Conservation (phyloP, 1,284 basidiomycete species). For the Boletus subluridellus region DNA sequence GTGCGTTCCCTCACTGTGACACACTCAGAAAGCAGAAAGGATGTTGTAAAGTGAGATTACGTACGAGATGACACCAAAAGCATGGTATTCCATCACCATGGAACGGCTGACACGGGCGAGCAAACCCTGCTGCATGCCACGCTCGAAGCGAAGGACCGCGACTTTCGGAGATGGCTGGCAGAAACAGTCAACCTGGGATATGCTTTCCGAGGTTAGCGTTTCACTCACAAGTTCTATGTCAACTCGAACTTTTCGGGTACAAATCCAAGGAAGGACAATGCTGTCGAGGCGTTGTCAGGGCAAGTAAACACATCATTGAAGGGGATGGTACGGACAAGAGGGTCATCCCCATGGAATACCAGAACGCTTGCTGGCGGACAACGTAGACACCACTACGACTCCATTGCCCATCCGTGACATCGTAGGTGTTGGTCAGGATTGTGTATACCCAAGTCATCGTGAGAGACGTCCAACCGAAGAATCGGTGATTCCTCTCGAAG, state of each 20-base stretch:
- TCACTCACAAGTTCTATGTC: conserved; percentile 67
- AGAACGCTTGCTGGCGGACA: conserved; percentile 67
- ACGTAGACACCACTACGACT: conserved; percentile 51
- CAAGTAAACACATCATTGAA: neutral
- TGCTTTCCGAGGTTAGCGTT: neutral
- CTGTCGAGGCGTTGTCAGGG: conserved; percentile 36
- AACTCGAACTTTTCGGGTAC: conserved; percentile 66
- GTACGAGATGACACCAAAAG: conserved; percentile 58
- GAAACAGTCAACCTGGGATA: conserved; percentile 5
- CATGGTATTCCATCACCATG: conserved; percentile 60
- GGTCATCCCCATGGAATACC: conserved; percentile 71
- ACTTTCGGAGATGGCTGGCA: conserved; percentile 58
- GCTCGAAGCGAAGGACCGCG: conserved; percentile 55
- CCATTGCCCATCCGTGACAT: conserved; percentile 52
- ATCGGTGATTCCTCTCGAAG: conserved; percentile 73
- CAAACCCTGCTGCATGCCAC: conserved; percentile 63
- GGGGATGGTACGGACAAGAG: conserved; percentile 50
- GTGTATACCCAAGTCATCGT: conserved; percentile 64
- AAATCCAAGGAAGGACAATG: conserved; percentile 71
- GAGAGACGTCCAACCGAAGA: conserved; percentile 68
- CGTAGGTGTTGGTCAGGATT: conserved; percentile 60
- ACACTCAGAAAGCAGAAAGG: conserved; percentile 14
- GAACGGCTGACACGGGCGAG: conserved; percentile 55
- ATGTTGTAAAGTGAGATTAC: conserved; percentile 17
- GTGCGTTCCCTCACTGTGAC: conserved; percentile 57